A percentile compares a stretch with the other conserved stretches of the same genome.
Evolutionary conservation across 164 flowering plant genomes (phyloP).

Genomic region (Umbilicus rupestris): DNA sequence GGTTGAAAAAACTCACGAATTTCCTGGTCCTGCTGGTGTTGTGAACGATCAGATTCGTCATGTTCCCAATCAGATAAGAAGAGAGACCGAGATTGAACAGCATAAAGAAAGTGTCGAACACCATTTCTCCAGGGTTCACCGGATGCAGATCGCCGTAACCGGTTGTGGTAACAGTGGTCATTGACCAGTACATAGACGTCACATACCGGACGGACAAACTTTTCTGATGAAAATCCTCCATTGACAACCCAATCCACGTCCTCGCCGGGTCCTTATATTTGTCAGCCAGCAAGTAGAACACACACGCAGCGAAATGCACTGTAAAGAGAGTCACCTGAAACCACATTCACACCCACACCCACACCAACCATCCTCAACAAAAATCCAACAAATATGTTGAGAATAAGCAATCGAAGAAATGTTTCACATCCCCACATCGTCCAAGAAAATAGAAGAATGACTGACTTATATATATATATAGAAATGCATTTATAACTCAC

Average conservation of each 20-base stretch:
- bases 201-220: conserved; percentile 29
- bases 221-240: conserved; percentile 12
- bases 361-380: background rate
- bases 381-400: background rate
- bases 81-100: conserved; percentile 49
- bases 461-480: too few species aligned
- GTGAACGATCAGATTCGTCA: conserved; percentile 67
- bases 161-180: conserved; percentile 43
- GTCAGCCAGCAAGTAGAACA: conserved; percentile 33
- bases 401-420: too few species aligned
- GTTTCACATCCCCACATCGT: too few species aligned
- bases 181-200: conserved; percentile 53
- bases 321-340: conserved; percentile 29
- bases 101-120: conserved; percentile 41
- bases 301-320: conserved; percentile 48
- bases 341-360: too few species aligned
- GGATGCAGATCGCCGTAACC: conserved; percentile 76
- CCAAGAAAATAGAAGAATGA: too few species aligned
- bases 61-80: conserved; percentile 56
- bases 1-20: conserved; percentile 38
- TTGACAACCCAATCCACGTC: conserved; percentile 40
- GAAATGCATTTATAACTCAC: too few species aligned
- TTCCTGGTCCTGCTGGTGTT: conserved; percentile 48
- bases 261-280: conserved; percentile 22
- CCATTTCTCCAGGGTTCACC: conserved; percentile 38